Evolutionary conservation across 192 early-diverging fungal genomes (phyloP), one percentile per base, ranked within the genome.

Genomic region (Gonapodya sp.): DNA sequence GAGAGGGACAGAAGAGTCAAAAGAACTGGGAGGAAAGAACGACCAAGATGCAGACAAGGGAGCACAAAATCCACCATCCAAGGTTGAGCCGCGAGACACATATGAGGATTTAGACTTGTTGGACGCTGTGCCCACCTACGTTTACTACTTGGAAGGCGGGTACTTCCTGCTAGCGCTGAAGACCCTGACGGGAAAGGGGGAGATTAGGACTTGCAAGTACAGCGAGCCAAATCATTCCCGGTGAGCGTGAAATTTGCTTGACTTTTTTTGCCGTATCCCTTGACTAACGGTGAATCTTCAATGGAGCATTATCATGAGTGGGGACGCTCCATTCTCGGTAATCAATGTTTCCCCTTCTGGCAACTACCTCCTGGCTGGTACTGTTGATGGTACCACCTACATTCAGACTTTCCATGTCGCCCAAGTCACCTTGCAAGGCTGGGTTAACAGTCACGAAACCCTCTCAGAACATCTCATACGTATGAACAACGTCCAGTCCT

Each of bases 121-220:
- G 24, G 46, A 64, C 46, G 46, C 46, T 64, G 46, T 64, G 8
- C 46, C 46, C 46, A 64, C 46, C 24, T 16, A 64, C 35, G 32
- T 81, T 33, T 14, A 87, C 32, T 90, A 89, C 79, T 82, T 91
- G 1, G 86, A 83, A 35, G 85, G 84, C 36, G 89, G 89, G 77
- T 90, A 88, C 79, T 89, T 91, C 81, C 35, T 91, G 0, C 31
- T 84, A 30, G 84, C 88, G n/a, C 18, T 91, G 30, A 73, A 83
- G 35, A 91, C 89, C 80, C 84, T 84, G 64, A 83, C 84, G 64
- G 84, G 86, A 8, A 85, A 89, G 36, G 80, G 79, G 0, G 89
- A 91, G 81, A 84, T 91, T 33, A 81, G 90, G 30, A 81, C 85
- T 2, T 86, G 84, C 81, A 85, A 87, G 74, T 84, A 84, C 80